Evolutionary conservation across 805 yeast species (phyloP), one percentile per base, ranked within the genome.

Genomic region (Kluyveromyces nonfermentans): DNA sequence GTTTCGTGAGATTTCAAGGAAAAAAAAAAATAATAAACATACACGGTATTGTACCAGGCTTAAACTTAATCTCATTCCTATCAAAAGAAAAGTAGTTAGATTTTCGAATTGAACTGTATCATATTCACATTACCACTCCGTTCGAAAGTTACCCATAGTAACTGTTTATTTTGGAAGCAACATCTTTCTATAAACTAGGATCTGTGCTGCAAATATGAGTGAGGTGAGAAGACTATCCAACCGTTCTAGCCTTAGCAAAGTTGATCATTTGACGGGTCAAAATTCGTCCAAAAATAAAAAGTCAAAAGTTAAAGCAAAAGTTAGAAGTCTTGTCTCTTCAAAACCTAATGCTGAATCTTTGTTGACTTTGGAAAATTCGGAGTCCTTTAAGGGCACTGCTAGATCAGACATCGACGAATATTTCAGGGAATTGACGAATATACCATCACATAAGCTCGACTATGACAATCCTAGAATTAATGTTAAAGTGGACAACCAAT

Each of bases 171-270:
- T n/a, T n/a, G n/a, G n/a, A n/a, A n/a, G n/a, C n/a, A n/a, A n/a
- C n/a, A n/a, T n/a, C n/a, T n/a, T n/a, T 25, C 7, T 25, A 10
- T 25, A 25, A 14, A 25, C 12, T 25, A 25, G 9, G 9, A 10
- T 3, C 14, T 4, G 9, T 25, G 7, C 30, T 25, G 7, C 30
- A 30, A 38, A 12, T 4, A 38, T 38, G 41, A 38, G 28, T 15
- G 41, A 38, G 21, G 41, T 19, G 18, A 38, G 41, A 38, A 25
- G 41, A 5, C 19, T 38, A 38, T 38, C 41, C 5, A 38, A 38
- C 18, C 41, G 41, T 17, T 38, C 41, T 10, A 38, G 41, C 22
- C 14, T 38, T n/a, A 12, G 41, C 16, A 38, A 28, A 16, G n/a
- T 19, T 20, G 31, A 19, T 4, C 41, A 38, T 28, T 10, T 38